Evolutionary conservation across 768 basidiomycete genomes (phyloP).

Genomic region (Russula griseocarnosa): DNA sequence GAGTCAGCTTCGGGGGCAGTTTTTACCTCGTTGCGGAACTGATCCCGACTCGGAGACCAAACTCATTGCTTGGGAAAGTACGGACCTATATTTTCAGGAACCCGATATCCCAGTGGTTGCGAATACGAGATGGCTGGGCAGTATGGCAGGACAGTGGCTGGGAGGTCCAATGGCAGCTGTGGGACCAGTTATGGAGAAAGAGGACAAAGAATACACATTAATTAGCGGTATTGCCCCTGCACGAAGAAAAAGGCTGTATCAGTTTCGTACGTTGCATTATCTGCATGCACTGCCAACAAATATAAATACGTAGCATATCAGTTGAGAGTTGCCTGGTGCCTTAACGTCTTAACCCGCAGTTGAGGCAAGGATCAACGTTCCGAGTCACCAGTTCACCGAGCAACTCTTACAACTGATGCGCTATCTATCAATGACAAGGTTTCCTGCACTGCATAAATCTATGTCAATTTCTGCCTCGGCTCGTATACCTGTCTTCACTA

Average conservation of each 20-base stretch:
- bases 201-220: slow-evolving; percentile 29
- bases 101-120: slow-evolving; percentile 58
- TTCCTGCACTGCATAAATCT: not conserved
- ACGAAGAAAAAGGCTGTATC: too few relatives aligned
- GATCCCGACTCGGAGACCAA: slow-evolving; percentile 52
- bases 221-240: not conserved
- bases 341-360: too few relatives aligned
- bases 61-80: slow-evolving; percentile 48
- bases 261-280: too few relatives aligned
- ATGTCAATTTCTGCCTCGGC: slow-evolving; percentile 27
- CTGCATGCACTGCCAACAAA: too few relatives aligned
- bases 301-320: too few relatives aligned
- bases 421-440: not conserved
- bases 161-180: slow-evolving; percentile 64
- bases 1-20: slow-evolving; percentile 47
- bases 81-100: slow-evolving; percentile 52
- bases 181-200: slow-evolving; percentile 57
- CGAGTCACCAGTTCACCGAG: too few relatives aligned
- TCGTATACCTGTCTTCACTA: slow-evolving; percentile 49
- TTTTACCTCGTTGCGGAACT: slow-evolving; percentile 58
- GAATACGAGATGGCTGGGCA: slow-evolving; percentile 77
- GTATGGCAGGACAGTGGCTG: slow-evolving; percentile 77
- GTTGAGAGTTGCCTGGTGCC: too few relatives aligned
- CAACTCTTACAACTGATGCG: not conserved
- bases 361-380: too few relatives aligned